phyloP scores from a whole-genome alignment of 2,329 filamentous ascomycete species.

The Penicillium sp. region DNA sequence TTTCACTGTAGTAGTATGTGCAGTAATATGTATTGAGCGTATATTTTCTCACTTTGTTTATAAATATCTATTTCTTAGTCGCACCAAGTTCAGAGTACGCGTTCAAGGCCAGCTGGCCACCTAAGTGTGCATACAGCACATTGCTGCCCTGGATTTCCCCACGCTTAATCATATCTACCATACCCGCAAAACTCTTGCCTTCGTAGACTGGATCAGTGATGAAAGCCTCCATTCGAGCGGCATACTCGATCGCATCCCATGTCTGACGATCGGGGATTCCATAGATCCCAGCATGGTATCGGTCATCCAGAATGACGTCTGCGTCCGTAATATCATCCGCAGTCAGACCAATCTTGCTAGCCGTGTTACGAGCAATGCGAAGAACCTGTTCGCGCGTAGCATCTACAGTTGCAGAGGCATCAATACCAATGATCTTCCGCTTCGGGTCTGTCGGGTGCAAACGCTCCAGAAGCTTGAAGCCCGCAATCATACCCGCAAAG shows the following conservation, averaged over 20 bases:
- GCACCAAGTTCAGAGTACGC: conserved; percentile 57
- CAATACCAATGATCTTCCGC: conserved; percentile 65
- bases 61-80: conserved; percentile 12
- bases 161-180: conserved; percentile 67
- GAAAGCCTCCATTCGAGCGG: conserved; percentile 67
- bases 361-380: conserved; percentile 66
- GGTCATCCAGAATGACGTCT: conserved; percentile 64
- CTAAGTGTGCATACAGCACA: conserved; percentile 70
- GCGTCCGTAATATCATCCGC: conserved; percentile 61
- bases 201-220: conserved; percentile 77
- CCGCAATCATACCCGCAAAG: conserved; percentile 70
- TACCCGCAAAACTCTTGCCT: conserved; percentile 71
- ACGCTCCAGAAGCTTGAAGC: conserved; percentile 65
- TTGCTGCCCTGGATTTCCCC: conserved; percentile 65
- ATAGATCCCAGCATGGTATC: conserved; percentile 68
- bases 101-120: conserved; percentile 69
- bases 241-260: conserved; percentile 67
- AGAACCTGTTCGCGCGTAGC: conserved; percentile 67
- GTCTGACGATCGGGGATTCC: conserved; percentile 67
- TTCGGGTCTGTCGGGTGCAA: conserved; percentile 41
- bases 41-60: not conserved
- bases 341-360: conserved; percentile 60
- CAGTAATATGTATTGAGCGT: not conserved
- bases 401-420: conserved; percentile 60
- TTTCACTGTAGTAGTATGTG: not conserved